Evolutionary conservation across 768 basidiomycete species (phyloP).

Genomic region (Rhizopogon salebrosus): DNA sequence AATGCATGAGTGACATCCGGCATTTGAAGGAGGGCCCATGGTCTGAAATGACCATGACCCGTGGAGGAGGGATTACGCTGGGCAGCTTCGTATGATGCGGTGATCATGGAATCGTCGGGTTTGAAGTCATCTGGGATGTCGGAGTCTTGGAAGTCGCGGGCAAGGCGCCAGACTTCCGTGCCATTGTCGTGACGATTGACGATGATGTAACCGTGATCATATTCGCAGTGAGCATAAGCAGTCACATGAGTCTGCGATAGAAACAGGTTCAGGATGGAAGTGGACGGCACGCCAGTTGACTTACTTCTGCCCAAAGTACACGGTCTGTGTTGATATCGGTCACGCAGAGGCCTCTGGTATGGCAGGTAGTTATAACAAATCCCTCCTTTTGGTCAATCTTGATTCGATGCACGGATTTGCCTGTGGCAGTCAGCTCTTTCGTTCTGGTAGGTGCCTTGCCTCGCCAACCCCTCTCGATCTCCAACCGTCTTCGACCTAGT

Average conservation of each 20-base stretch:
- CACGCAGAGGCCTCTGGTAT: constrained; percentile 53
- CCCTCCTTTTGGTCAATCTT: constrained; percentile 66
- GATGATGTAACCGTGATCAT: constrained; percentile 62
- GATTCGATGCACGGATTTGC: constrained; percentile 57
- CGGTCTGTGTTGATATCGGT: constrained; percentile 44
- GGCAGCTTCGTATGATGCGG: constrained; percentile 18
- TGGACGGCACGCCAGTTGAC: not conserved
- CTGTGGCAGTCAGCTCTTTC: constrained; percentile 28
- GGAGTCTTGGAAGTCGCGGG: constrained; percentile 27
- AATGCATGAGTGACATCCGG: constrained; percentile 48
- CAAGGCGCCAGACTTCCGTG: constrained; percentile 70
- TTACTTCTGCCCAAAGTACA: constrained; percentile 49
- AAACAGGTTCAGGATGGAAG: not conserved
- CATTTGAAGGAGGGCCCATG: constrained; percentile 53
- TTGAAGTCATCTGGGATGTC: constrained; percentile 19
- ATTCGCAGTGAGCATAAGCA: constrained; percentile 65
- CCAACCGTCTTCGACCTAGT: constrained; percentile 41
- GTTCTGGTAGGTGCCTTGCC: constrained; percentile 42
- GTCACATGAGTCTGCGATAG: constrained; percentile 8
- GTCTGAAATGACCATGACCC: constrained; percentile 46
- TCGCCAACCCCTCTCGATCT: constrained; percentile 48
- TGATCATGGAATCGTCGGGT: constrained; percentile 28
- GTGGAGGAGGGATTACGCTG: constrained; percentile 6
- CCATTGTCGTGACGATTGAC: constrained; percentile 54
- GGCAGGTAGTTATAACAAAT: constrained; percentile 54